Percentiles rank a stretch among this genome's conserved stretches.
phyloP scores from a whole-genome alignment of 805 yeast species.

The Saturnispora halmiae region DNA sequence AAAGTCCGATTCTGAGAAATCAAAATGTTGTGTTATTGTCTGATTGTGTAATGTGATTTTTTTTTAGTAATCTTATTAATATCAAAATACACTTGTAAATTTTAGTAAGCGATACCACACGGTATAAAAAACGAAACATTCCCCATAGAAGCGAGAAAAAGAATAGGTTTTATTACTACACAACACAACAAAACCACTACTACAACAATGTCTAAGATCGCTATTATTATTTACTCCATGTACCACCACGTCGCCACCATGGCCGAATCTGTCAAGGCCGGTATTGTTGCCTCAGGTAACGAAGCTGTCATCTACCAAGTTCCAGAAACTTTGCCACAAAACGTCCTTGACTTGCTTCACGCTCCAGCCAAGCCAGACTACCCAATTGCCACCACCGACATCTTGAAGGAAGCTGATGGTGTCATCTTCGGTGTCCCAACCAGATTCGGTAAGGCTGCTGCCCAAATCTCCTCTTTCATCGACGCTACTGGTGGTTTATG shows the following conservation, averaged over 20 bases:
- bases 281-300: slow-evolving; percentile 62
- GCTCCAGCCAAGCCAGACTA: slow-evolving; percentile 57
- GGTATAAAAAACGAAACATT: background rate
- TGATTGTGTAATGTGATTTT: background rate
- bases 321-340: slow-evolving; percentile 62
- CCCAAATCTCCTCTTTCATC: slow-evolving; percentile 70
- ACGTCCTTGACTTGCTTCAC: slow-evolving; percentile 45
- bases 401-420: slow-evolving; percentile 62
- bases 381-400: slow-evolving; percentile 55
- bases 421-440: slow-evolving; percentile 81
- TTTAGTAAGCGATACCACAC: background rate
- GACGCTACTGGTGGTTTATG: slow-evolving; percentile 74
- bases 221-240: slow-evolving; percentile 57
- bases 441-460: slow-evolving; percentile 73
- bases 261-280: slow-evolving; percentile 60
- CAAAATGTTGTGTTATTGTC: slow-evolving; percentile 9
- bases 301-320: slow-evolving; percentile 64
- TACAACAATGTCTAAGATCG: slow-evolving; percentile 8
- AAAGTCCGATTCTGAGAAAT: background rate
- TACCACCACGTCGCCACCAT: slow-evolving; percentile 67
- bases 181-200: background rate
- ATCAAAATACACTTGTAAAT: too few species aligned
- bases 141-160: background rate
- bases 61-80: background rate
- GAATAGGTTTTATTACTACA: background rate